Percentiles rank a stretch among this genome's conserved stretches.
phyloP scores from a whole-genome alignment of 2,329 filamentous ascomycete species.

The Bipolaris cookei region DNA sequence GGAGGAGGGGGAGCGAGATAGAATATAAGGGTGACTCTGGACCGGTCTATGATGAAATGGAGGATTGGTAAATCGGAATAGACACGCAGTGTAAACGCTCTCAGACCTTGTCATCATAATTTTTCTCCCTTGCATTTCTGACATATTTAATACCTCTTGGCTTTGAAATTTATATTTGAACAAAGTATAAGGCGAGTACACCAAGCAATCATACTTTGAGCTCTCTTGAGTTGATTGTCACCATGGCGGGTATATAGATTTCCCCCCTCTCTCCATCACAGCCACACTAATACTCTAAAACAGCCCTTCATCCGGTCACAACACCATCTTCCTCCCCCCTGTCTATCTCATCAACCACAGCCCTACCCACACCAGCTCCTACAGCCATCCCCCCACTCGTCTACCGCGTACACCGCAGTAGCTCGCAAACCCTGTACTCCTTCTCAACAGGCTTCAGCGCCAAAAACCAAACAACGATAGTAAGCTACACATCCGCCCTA shows the following conservation, averaged over 20 bases:
- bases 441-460: conserved; percentile 41
- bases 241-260: conserved; percentile 23
- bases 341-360: conserved; percentile 1
- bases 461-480: conserved; percentile 46
- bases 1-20: neutral
- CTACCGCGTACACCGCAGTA: conserved; percentile 40
- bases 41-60: neutral
- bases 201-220: neutral
- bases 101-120: too few species aligned
- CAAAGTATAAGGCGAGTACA: neutral
- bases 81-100: too few species aligned
- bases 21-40: conserved; percentile 8
- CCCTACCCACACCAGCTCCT: conserved; percentile 19
- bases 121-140: too few species aligned
- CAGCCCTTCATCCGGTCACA: conserved; percentile 20
- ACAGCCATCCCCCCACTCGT: conserved; percentile 34
- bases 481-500: conserved; percentile 31
- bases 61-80: neutral
- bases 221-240: neutral
- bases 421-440: conserved; percentile 40
- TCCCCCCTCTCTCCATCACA: neutral
- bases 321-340: conserved; percentile 2
- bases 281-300: neutral
- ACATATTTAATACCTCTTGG: neutral
- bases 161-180: neutral